These are phyloP conservation scores for Aspergillus saccharolyticus DNA, from an alignment of 495 filamentous ascomycete genomes.

Conservation along the genomic window DNA sequence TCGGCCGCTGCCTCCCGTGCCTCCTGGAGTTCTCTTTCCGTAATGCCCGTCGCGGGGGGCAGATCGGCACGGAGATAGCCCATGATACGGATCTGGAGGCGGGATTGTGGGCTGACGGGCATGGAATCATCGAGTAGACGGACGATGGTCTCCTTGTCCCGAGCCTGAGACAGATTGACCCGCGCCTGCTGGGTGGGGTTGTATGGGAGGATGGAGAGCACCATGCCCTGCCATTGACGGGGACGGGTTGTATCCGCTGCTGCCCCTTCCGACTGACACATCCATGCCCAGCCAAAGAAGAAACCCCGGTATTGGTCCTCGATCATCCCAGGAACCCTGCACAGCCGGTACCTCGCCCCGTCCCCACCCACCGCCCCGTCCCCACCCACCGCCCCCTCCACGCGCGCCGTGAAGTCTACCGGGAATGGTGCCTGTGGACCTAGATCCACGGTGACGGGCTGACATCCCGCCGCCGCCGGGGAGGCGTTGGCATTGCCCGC, in stretches of 20 bases:
- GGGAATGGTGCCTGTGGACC: constrained; percentile 57
- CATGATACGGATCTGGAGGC: constrained; percentile 50
- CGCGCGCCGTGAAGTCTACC: constrained; percentile 43
- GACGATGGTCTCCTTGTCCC: constrained; percentile 40
- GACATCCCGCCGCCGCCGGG: constrained; percentile 14
- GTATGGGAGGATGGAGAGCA: constrained; percentile 43
- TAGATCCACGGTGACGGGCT: constrained; percentile 26
- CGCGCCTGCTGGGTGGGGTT: constrained; percentile 35
- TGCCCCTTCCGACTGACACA: constrained; percentile 12
- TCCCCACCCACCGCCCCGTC: not conserved
- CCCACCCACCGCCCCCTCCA: not conserved
- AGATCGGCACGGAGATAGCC: constrained; percentile 40
- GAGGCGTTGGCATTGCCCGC: constrained; percentile 16
- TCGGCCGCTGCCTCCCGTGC: constrained; percentile 32
- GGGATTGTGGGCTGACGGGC: constrained; percentile 22
- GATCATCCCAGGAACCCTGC: constrained; percentile 40
- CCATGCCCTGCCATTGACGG: constrained; percentile 45
- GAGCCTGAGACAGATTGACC: constrained; percentile 36
- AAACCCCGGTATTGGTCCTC: constrained; percentile 49
- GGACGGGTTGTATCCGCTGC: not conserved
- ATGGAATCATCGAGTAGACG: constrained; percentile 38
- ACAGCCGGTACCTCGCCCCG: not conserved
- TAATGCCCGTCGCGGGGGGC: constrained; percentile 21
- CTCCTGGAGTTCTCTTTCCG: constrained; percentile 24
- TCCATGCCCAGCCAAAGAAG: constrained; percentile 58